phyloP scores from a whole-genome alignment of 2,329 filamentous ascomycete genomes.

The Hymenoscyphus scutula region DNA sequence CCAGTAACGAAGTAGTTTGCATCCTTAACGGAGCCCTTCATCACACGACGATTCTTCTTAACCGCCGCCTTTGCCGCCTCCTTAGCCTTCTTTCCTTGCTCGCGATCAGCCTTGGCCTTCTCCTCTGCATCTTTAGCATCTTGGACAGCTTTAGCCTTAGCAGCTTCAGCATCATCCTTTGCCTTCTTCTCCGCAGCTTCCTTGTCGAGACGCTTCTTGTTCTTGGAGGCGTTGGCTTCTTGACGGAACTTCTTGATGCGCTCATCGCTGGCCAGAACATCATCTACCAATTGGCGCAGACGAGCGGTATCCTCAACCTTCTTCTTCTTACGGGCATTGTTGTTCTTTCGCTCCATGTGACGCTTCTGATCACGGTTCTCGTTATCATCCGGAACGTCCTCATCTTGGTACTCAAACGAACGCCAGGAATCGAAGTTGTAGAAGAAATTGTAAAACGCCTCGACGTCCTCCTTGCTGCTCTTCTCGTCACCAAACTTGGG shows the following conservation, averaged over 20 bases:
- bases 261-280: constrained; percentile 79
- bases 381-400: constrained; percentile 98
- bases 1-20: constrained; percentile 89
- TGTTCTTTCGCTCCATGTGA: constrained; percentile 97
- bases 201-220: constrained; percentile 87
- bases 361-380: constrained; percentile 99
- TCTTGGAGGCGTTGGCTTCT: constrained; percentile 88
- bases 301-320: constrained; percentile 97
- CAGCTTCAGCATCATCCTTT: constrained; percentile 78
- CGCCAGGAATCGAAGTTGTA: constrained; percentile 99
- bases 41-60: constrained; percentile 99
- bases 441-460: constrained; percentile 99
- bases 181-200: constrained; percentile 89
- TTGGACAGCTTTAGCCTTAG: constrained; percentile 80
- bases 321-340: constrained; percentile 97
- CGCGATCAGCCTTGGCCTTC: constrained; percentile 78
- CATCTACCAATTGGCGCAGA: constrained; percentile 85
- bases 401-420: constrained; percentile 95
- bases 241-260: constrained; percentile 97
- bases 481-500: constrained; percentile 83
- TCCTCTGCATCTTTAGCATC: constrained; percentile 81
- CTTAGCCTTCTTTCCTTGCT: constrained; percentile 91
- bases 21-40: constrained; percentile 92
- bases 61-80: constrained; percentile 97
- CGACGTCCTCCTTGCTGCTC: constrained; percentile 83